A percentile compares a stretch with the other conserved stretches of the same genome.
These are phyloP conservation scores for Arthrinium phaeospermum DNA, from an alignment of 2,329 filamentous ascomycete species.

Conservation along the genomic window DNA sequence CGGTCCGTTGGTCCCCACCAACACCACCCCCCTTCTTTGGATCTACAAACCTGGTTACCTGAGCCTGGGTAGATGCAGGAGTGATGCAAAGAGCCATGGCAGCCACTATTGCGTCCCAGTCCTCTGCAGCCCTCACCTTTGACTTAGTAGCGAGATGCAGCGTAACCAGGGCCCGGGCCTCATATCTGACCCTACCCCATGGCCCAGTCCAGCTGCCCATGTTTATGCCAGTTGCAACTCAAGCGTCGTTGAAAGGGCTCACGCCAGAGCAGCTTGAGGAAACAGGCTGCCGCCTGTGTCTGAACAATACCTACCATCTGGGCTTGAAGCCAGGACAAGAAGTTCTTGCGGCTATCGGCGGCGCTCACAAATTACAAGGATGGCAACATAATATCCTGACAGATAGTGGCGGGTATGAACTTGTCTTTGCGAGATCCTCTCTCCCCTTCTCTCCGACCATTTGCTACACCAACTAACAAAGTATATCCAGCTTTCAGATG, in stretches of 20 bases:
- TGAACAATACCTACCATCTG: conserved; percentile 98
- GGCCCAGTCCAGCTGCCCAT: conserved; percentile 88
- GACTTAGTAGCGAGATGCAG: conserved; percentile 81
- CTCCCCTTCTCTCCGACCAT: conserved; percentile 23
- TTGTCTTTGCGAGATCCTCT: not conserved
- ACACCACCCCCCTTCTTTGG: not conserved
- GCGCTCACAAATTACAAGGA: conserved; percentile 91
- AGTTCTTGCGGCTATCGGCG: conserved; percentile 84
- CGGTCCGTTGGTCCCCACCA: not conserved
- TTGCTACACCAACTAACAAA: conserved; percentile 22
- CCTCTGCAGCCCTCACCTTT: conserved; percentile 74
- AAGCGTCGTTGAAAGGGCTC: conserved; percentile 92
- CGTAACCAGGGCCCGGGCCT: conserved; percentile 92
- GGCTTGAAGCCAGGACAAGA: conserved; percentile 94
- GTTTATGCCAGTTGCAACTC: conserved; percentile 98
- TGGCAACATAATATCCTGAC: conserved; percentile 97
- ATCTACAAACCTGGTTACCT: conserved; percentile 1
- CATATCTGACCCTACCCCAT: conserved; percentile 86
- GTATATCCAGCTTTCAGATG: conserved; percentile 84
- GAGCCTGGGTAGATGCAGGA: conserved; percentile 1
- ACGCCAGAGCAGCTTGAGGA: conserved; percentile 91
- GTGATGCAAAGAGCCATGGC: conserved; percentile 50
- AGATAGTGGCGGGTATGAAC: conserved; percentile 69
- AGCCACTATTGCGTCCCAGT: conserved; percentile 50
- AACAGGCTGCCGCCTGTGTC: conserved; percentile 85